Conservation (phyloP, 257 asterid species). For the Cruciata laevipes region DNA sequence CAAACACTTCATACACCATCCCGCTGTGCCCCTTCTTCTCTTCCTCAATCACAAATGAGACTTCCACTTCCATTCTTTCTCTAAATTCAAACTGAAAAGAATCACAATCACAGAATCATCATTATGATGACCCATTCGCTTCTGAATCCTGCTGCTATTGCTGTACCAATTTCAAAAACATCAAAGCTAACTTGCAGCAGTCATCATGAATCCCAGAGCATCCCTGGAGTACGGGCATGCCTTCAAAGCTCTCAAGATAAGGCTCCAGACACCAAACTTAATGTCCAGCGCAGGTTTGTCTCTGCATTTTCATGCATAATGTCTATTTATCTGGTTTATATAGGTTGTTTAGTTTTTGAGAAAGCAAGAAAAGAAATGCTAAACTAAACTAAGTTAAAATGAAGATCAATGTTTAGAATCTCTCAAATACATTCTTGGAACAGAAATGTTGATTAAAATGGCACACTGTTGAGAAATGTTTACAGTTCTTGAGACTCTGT, state of each 20-base stretch:
- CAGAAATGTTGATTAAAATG: too few relatives aligned
- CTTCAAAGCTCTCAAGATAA: slow-evolving; percentile 8
- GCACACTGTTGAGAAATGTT: background rate
- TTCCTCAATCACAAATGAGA: slow-evolving; percentile 7
- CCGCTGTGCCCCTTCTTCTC: background rate
- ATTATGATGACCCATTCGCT: slow-evolving; percentile 41
- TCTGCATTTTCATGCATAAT: background rate
- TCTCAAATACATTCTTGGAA: too few relatives aligned
- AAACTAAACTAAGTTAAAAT: too few relatives aligned
- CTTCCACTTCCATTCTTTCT: slow-evolving; percentile 3
- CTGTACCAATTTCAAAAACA: slow-evolving; percentile 24
- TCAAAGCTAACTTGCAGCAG: slow-evolving; percentile 18
- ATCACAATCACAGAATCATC: slow-evolving; percentile 22
- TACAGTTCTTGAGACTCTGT: background rate
- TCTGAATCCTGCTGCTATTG: slow-evolving; percentile 21
- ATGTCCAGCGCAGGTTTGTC: slow-evolving; percentile 46
- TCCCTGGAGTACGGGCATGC: slow-evolving; percentile 23
- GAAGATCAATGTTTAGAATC: too few relatives aligned
- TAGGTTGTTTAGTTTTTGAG: too few relatives aligned
- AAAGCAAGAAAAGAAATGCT: too few relatives aligned
- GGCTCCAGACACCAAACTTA: slow-evolving; percentile 10
- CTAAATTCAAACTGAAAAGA: slow-evolving; percentile 1
- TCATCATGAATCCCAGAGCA: slow-evolving; percentile 10
- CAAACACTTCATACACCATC: slow-evolving; percentile 17
- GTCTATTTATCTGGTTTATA: background rate